phyloP scores from a whole-genome alignment of 1,139 yeast species.

The Zygosaccharomyces sapae region DNA sequence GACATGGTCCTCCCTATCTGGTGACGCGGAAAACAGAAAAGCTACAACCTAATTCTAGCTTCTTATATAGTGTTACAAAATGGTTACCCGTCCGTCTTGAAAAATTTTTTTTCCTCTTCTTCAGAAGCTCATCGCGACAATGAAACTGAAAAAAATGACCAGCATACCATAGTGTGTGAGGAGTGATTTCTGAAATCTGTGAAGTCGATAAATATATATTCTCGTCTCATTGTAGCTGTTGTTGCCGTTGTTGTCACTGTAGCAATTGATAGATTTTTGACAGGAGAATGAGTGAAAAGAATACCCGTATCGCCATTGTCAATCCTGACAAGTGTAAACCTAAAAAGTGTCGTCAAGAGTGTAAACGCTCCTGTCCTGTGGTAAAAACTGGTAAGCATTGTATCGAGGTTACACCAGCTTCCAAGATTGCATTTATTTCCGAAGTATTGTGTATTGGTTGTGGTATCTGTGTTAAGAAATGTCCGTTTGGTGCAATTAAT shows the following conservation, averaged over 20 bases:
- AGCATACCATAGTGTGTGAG: no score
- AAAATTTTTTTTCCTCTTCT: conserved; percentile 10
- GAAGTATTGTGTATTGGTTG: conserved; percentile 96
- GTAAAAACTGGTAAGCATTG: conserved; percentile 96
- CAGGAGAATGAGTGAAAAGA: conserved; percentile 50
- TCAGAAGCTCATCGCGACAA: conserved; percentile 7
- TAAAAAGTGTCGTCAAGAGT: conserved; percentile 96
- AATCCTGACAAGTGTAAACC: conserved; percentile 94
- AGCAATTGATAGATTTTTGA: neutral
- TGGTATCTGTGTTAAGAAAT: conserved; percentile 98
- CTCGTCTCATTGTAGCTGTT: neutral
- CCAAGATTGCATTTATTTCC: conserved; percentile 93
- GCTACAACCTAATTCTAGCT: neutral
- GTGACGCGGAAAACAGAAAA: neutral
- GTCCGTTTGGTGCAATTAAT: conserved; percentile 95
- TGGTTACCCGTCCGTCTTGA: conserved; percentile 9
- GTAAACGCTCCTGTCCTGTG: conserved; percentile 94
- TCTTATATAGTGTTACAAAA: neutral
- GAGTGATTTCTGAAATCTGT: no score
- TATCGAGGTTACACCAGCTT: conserved; percentile 89
- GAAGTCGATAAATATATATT: neutral
- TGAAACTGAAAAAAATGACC: neutral
- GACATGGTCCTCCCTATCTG: no score
- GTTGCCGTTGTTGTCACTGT: neutral
- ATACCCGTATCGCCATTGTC: conserved; percentile 90